phyloP scores from a whole-genome alignment of 2,329 filamentous ascomycete species.

The Ophiocordyceps unilateralis region DNA sequence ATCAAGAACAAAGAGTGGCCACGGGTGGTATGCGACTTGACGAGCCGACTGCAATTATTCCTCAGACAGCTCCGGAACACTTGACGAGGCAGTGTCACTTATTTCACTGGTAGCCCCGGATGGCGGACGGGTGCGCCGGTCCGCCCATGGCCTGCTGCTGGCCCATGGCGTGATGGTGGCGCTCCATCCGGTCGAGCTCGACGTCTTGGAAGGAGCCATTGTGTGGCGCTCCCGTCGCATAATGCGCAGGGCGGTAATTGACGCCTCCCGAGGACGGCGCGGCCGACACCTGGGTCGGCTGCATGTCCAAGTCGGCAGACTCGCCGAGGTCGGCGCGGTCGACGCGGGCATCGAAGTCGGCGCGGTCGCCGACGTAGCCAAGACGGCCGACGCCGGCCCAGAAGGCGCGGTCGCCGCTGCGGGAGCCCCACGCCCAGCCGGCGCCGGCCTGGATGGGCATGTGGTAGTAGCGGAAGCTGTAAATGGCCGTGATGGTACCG shows the following conservation, averaged over 20 bases:
- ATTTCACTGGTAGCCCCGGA: neutral
- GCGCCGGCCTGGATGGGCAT: constrained; percentile 56
- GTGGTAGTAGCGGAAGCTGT: constrained; percentile 76
- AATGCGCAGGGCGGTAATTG: constrained; percentile 4
- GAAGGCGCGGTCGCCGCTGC: constrained; percentile 57
- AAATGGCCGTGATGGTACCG: constrained; percentile 51
- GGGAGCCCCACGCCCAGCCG: constrained; percentile 79
- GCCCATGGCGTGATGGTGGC: neutral
- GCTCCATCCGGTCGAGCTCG: constrained; percentile 10
- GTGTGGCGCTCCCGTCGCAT: neutral
- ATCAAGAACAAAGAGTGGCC: too few relatives aligned
- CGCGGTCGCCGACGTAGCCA: constrained; percentile 32
- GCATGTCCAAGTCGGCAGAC: constrained; percentile 9
- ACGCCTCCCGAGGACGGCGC: constrained; percentile 1
- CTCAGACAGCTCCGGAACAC: too few relatives aligned
- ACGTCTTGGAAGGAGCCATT: constrained; percentile 13
- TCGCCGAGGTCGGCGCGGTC: constrained; percentile 9
- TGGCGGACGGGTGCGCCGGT: neutral
- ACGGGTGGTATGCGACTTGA: too few relatives aligned
- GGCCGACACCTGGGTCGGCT: neutral
- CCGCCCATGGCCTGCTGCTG: neutral
- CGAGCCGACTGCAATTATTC: too few relatives aligned
- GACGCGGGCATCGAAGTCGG: constrained; percentile 7
- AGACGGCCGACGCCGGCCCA: constrained; percentile 54
- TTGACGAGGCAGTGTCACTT: too few relatives aligned